Base-by-base conservation (phyloP, 345 rosid genomes). In the Gossypium ekmanianum region DNA sequence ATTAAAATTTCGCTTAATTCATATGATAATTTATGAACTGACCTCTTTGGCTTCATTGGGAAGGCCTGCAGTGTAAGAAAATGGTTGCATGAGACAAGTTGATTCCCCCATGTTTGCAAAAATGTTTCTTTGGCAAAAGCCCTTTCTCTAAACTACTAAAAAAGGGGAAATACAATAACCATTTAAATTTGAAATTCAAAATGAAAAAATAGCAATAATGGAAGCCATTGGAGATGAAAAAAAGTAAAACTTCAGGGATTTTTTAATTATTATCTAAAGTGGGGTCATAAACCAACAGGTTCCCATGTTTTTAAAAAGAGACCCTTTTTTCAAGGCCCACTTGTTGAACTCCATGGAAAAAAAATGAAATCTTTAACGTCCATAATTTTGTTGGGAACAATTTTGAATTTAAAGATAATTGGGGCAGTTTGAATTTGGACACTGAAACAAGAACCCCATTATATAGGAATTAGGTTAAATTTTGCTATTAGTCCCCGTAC, bases 11-110 rank as follows among this genome's bases (percentile, higher is more conserved):
- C 12, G 10, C 50, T 11, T 2, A 61, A 26, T 48, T 3, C 11
- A 61, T 14, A 74, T 2, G 66, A 62, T 7, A 59, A 26, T 24
- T 34, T 18, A 70, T 43, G 75, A 59, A 79, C 81, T 26, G 54
- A 89, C 98, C 93, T 92, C 86, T 45, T 83, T 85, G 77, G 86
- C 73, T 80, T 90, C 89, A 75, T 85, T 83, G 58, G 88, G 74
- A 43, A 87, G 71, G 79, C 82, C 91, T 57, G 91, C 84, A 52
- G 79, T 83, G 54, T 91, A 91, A 69, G 98, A 88, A 79, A 90
- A 90, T 45, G 98, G 95, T 76, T 92, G 94, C 97, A 85, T 77
- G 81, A 94, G 91, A 84, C 94, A 90, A 76, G 91, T 77, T 63
- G 95, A 81, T 65, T 94, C 98, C 57, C 90, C 98, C 98, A 94